Percentiles rank a stretch among this genome's conserved stretches.
Conservation (phyloP, 2,329 filamentous ascomycete genomes). For the Colletotrichum acutatum region DNA sequence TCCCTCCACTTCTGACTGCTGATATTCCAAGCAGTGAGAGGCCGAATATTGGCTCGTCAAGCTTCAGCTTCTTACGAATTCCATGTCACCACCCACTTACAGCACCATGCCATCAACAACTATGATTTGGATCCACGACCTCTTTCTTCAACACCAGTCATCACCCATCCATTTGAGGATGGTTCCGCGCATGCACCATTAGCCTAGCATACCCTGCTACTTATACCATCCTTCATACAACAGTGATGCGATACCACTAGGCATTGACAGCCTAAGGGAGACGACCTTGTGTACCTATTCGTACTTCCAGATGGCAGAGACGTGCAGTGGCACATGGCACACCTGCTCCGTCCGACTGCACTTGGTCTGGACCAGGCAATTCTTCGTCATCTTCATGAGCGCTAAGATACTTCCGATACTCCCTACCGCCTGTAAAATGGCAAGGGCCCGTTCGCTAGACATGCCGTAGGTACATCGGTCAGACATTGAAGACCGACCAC, state of each 20-base stretch:
- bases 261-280: conserved; percentile 17
- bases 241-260: conserved; percentile 16
- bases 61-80: background rate
- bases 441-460: conserved; percentile 4
- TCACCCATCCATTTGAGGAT: background rate
- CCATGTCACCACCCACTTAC: conserved; percentile 3
- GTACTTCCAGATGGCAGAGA: background rate
- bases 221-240: conserved; percentile 18
- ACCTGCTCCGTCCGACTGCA: conserved; percentile 8
- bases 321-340: conserved; percentile 14
- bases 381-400: conserved; percentile 21
- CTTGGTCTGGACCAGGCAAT: conserved; percentile 17
- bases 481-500: background rate
- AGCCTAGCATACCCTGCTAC: background rate
- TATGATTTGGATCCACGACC: background rate
- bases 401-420: conserved; percentile 9
- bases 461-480: conserved; percentile 7
- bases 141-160: background rate
- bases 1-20: background rate
- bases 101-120: conserved; percentile 8
- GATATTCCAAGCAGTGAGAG: background rate
- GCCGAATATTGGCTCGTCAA: background rate
- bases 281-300: conserved; percentile 2
- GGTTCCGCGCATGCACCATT: background rate
- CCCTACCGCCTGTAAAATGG: conserved; percentile 16